A percentile compares a stretch with the other conserved stretches of the same genome.
Evolutionary conservation across 2,329 filamentous ascomycete genomes (phyloP).

Genomic region (Ascochyta koolunga): DNA sequence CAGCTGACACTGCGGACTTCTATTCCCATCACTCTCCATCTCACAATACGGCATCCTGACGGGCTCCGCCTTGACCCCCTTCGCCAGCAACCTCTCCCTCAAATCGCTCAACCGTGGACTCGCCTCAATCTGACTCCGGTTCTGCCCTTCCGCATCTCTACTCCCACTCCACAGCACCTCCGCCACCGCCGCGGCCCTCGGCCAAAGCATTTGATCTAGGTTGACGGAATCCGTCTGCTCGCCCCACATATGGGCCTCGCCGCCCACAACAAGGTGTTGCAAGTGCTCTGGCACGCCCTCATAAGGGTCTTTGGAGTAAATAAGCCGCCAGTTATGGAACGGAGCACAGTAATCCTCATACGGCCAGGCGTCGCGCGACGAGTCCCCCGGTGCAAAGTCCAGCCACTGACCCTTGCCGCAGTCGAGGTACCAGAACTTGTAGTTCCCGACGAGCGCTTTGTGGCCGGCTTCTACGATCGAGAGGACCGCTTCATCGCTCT

Average conservation of each 20-base stretch:
- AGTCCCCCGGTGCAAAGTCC: constrained; percentile 65
- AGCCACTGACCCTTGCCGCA: constrained; percentile 83
- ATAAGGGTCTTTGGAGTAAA: constrained; percentile 81
- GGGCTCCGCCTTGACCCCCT: constrained; percentile 68
- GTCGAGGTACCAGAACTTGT: constrained; percentile 83
- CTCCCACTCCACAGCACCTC: constrained; percentile 82
- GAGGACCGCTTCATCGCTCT: constrained; percentile 66
- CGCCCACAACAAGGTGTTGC: constrained; percentile 75
- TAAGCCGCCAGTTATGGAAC: constrained; percentile 78
- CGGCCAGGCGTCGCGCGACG: constrained; percentile 63
- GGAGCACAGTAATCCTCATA: constrained; percentile 84
- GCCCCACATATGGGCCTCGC: constrained; percentile 81
- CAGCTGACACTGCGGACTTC: constrained; percentile 31
- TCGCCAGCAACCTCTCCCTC: constrained; percentile 74
- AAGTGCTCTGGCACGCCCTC: constrained; percentile 63
- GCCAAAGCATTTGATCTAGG: constrained; percentile 79
- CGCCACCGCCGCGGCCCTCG: constrained; percentile 72
- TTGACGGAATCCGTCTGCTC: constrained; percentile 79
- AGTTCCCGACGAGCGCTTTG: constrained; percentile 76
- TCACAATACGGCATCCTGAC: constrained; percentile 77
- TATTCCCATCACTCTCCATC: constrained; percentile 56
- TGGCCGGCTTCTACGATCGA: constrained; percentile 67
- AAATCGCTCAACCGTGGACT: constrained; percentile 74
- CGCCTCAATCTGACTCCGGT: constrained; percentile 73
- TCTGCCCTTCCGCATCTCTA: constrained; percentile 68